Evolutionary conservation across 164 flowering plant species (phyloP), one percentile per base, ranked within the genome.

Genomic region (Annona squamosa): DNA sequence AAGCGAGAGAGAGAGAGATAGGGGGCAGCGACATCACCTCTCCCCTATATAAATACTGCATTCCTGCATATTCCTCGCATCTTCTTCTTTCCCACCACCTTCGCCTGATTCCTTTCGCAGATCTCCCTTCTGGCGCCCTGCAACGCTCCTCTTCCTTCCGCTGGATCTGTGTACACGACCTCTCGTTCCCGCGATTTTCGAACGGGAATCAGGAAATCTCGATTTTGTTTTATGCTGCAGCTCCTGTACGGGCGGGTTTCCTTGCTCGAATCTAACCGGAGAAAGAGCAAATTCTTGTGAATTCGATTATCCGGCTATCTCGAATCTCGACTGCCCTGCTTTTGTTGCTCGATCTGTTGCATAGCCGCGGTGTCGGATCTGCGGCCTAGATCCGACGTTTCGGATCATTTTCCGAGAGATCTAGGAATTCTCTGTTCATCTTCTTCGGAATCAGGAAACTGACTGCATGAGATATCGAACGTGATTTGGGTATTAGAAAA

Each of bases 261-360:
- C 47, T 44, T 5, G 73, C 42, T 75, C 45, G 17, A 41, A 52
- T 46, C 69, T 47, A 47, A 44, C n/a, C 61, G 59, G 17, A 69
- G 26, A 43, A 57, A 17, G 10, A 52, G 73, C 45, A 43, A 43
- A 61, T 61, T 42, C 66, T 17, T 41, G 65, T 47, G 66, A 44
- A 37, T 5, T 18, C 16, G 5, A 45, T n/a, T 2, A 1, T 19
- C 1, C 68, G 5, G 19, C 10, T 42, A 10, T 16, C 46, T 3
- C 17, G 43, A 66, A 66, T n/a, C 68, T 66, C 18, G 37, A 63
- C 18, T 63, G 7, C 13, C 7, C 3, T 19, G 65, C 65, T 63
- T 63, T 19, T 4, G 63, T 3, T 6, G 65, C 18, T 10, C 37
- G 18, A n/a, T 63, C 65, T 17, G n/a, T 17, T 17, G 19, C n/a